Conservation (phyloP, 208 protist species). For the Acanthamoeba pearcei region DNA sequence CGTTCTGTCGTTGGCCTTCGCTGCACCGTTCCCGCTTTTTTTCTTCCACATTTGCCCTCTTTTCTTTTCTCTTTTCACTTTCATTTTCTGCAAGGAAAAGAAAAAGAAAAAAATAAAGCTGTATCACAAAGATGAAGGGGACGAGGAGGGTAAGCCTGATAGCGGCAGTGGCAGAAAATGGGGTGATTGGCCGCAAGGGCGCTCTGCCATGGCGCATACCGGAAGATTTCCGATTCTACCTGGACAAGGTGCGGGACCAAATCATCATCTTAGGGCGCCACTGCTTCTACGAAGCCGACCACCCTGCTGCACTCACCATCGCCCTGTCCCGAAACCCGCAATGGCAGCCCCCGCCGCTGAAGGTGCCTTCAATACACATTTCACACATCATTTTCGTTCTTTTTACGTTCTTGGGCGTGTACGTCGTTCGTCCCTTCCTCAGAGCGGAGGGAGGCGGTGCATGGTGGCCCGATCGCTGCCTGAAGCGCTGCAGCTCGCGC, state of each 20-base stretch:
- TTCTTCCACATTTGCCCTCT: no score
- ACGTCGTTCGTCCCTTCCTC: background rate
- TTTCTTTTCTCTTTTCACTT: no score
- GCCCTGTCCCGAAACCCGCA: background rate
- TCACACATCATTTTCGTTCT: background rate
- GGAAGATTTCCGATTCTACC: slow-evolving; percentile 36
- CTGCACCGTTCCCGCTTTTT: background rate
- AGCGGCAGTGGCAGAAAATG: slow-evolving; percentile 57
- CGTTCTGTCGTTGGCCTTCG: background rate
- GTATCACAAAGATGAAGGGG: slow-evolving; percentile 13
- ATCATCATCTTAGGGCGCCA: slow-evolving; percentile 35
- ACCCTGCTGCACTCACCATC: slow-evolving; percentile 34
- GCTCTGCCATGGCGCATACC: slow-evolving; percentile 54
- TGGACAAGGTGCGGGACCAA: slow-evolving; percentile 1
- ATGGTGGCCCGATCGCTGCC: slow-evolving; percentile 48
- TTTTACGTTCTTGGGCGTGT: no score
- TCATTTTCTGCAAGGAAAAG: no score
- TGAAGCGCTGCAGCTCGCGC: slow-evolving; percentile 18
- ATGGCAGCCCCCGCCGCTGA: background rate
- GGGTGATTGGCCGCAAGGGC: slow-evolving; percentile 27
- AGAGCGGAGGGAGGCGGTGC: slow-evolving; percentile 40
- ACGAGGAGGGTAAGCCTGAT: slow-evolving; percentile 16
- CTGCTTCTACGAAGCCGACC: slow-evolving; percentile 51
- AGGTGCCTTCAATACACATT: background rate
- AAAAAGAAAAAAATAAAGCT: no score